A percentile compares a stretch with the other conserved stretches of the same genome.
phyloP scores from a whole-genome alignment of 495 filamentous ascomycete species.

The Penicillium fimorum region DNA sequence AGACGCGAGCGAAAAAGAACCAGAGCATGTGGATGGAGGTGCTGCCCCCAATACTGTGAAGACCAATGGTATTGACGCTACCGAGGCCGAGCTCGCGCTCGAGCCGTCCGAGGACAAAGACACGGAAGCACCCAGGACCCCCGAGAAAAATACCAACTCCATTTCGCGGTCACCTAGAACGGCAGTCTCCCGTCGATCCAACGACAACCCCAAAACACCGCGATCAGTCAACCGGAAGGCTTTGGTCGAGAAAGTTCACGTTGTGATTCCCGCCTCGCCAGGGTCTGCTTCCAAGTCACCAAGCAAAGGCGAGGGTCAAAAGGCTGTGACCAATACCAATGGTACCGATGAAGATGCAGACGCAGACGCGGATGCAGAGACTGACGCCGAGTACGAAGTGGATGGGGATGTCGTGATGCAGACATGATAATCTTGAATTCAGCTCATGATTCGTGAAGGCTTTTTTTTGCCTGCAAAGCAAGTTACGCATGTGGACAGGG shows the following conservation, averaged over 20 bases:
- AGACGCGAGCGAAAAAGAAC: slow-evolving; percentile 1
- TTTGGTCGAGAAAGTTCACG: slow-evolving; percentile 41
- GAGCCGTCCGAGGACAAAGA: not conserved
- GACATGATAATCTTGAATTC: slow-evolving; percentile 23
- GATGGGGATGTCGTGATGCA: slow-evolving; percentile 44
- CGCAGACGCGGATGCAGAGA: slow-evolving; percentile 32
- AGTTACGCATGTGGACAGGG: slow-evolving; percentile 28
- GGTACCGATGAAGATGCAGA: slow-evolving; percentile 27
- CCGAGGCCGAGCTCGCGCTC: slow-evolving; percentile 12
- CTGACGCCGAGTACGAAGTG: slow-evolving; percentile 33
- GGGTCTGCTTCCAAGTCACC: slow-evolving; percentile 13
- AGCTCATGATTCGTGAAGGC: slow-evolving; percentile 7
- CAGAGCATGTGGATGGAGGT: slow-evolving; percentile 10
- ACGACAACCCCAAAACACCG: slow-evolving; percentile 22
- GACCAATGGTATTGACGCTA: slow-evolving; percentile 29
- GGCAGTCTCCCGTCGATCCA: slow-evolving; percentile 21
- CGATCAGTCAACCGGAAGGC: slow-evolving; percentile 39
- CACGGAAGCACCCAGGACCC: slow-evolving; percentile 12
- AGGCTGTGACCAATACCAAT: slow-evolving; percentile 14
- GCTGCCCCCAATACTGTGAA: slow-evolving; percentile 5
- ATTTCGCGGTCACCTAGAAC: slow-evolving; percentile 20
- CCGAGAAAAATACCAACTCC: slow-evolving; percentile 17
- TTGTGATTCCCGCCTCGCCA: slow-evolving; percentile 34
- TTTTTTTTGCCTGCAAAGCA: slow-evolving; percentile 11
- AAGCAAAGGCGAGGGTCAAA: slow-evolving; percentile 11